These are phyloP conservation scores for Epicoccum nigrum DNA, from an alignment of 2,329 filamentous ascomycete genomes.

Conservation along the genomic window DNA sequence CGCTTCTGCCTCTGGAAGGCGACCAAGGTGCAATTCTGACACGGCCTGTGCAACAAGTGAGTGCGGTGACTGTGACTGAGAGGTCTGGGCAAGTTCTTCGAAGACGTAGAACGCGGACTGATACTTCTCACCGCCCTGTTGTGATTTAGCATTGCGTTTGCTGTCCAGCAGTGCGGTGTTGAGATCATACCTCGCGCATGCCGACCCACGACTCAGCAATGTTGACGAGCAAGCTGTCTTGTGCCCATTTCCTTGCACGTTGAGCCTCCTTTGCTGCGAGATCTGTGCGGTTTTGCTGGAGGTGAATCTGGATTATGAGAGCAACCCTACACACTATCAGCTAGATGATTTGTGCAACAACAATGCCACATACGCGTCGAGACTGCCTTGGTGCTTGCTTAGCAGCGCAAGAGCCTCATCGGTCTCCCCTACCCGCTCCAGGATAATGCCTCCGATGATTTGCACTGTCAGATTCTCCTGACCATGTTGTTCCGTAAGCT, in stretches of 20 bases:
- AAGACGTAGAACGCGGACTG: slow-evolving; percentile 98
- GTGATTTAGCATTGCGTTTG: slow-evolving; percentile 29
- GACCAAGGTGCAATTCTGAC: slow-evolving; percentile 87
- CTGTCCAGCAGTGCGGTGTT: background rate
- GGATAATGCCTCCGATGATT: slow-evolving; percentile 78
- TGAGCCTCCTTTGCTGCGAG: slow-evolving; percentile 88
- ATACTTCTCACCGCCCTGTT: slow-evolving; percentile 89
- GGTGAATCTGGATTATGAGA: slow-evolving; percentile 88
- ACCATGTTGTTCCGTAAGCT: slow-evolving; percentile 67
- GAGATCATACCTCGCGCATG: slow-evolving; percentile 72
- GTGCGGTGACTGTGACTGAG: slow-evolving; percentile 76
- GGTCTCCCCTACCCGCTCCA: slow-evolving; percentile 79
- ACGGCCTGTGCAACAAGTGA: slow-evolving; percentile 87
- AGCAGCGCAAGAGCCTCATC: slow-evolving; percentile 84
- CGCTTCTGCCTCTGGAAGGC: slow-evolving; percentile 85
- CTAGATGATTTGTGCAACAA: no score
- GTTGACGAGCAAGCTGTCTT: slow-evolving; percentile 92
- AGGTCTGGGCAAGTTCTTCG: slow-evolving; percentile 90
- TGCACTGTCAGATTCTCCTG: slow-evolving; percentile 80
- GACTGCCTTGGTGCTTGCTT: slow-evolving; percentile 80
- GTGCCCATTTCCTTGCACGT: slow-evolving; percentile 88
- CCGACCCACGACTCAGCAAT: slow-evolving; percentile 95
- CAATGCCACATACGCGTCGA: slow-evolving; percentile 65
- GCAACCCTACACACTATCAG: slow-evolving; percentile 66
- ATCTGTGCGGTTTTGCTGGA: slow-evolving; percentile 89